phyloP scores from a whole-genome alignment of 2,329 filamentous ascomycete species.

The Phialocephala subalpina region DNA sequence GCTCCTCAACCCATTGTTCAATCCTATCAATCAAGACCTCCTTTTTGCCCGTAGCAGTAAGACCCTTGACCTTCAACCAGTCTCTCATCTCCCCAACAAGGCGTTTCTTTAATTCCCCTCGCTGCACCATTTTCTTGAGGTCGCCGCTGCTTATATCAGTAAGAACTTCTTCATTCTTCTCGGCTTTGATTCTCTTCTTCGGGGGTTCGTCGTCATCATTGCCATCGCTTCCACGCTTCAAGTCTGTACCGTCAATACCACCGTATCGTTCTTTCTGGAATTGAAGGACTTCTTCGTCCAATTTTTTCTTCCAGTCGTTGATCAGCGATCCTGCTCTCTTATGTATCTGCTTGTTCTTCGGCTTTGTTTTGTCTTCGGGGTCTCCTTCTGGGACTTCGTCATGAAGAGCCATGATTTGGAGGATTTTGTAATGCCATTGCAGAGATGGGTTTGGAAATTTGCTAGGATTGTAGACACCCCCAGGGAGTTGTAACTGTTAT shows the following conservation, averaged over 20 bases:
- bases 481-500: conserved; percentile 72
- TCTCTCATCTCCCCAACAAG: conserved; percentile 39
- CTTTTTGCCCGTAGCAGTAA: conserved; percentile 39
- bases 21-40: conserved; percentile 36
- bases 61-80: conserved; percentile 31
- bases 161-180: conserved; percentile 23
- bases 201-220: conserved; percentile 38
- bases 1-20: conserved; percentile 38
- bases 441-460: conserved; percentile 92
- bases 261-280: conserved; percentile 25
- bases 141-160: conserved; percentile 31
- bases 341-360: conserved; percentile 81
- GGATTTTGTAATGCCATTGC: conserved; percentile 96
- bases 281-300: conserved; percentile 58
- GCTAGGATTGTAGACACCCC: conserved; percentile 80
- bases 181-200: conserved; percentile 33
- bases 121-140: conserved; percentile 31
- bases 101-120: conserved; percentile 28
- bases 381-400: conserved; percentile 82
- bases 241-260: conserved; percentile 18
- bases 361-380: conserved; percentile 78
- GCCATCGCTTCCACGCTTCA: conserved; percentile 56
- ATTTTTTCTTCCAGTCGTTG: conserved; percentile 75
- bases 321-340: conserved; percentile 86
- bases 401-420: conserved; percentile 90